These are phyloP conservation scores for Marasmius fiardii DNA, from an alignment of 1,284 basidiomycete species.

Conservation along the genomic window DNA sequence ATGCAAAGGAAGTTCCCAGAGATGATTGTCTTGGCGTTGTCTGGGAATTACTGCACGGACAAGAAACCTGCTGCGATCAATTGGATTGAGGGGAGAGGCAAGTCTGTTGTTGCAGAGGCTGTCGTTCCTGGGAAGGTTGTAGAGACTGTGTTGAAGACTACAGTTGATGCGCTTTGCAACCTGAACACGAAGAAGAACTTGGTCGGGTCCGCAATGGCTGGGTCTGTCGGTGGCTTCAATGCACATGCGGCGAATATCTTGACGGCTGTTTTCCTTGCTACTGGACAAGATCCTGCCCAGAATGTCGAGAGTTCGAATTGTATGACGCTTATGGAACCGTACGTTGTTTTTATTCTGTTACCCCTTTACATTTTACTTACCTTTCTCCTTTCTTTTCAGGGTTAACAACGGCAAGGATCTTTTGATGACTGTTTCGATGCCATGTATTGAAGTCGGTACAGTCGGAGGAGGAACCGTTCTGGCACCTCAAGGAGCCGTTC, in stretches of 20 bases:
- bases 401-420: constrained; percentile 90
- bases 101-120: constrained; percentile 96
- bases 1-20: constrained; percentile 85
- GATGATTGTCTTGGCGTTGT: constrained; percentile 92
- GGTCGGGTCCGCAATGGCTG: constrained; percentile 97
- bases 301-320: constrained; percentile 99
- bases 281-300: constrained; percentile 98
- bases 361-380: background rate
- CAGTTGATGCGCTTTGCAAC: constrained; percentile 86
- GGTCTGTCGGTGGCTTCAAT: constrained; percentile 96
- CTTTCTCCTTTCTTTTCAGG: constrained; percentile 33
- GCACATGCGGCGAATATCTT: constrained; percentile 98
- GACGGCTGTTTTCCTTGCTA: constrained; percentile 94
- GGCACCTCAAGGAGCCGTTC: constrained; percentile 83
- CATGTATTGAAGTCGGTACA: constrained; percentile 94
- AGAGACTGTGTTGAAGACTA: constrained; percentile 92
- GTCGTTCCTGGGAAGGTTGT: constrained; percentile 89
- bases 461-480: constrained; percentile 95
- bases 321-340: constrained; percentile 99
- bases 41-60: constrained; percentile 99
- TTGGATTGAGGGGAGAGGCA: constrained; percentile 99
- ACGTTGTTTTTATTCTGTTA: constrained; percentile 33
- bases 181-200: constrained; percentile 98
- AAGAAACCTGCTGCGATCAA: constrained; percentile 99
- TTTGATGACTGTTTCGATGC: constrained; percentile 91